These are phyloP conservation scores for Kregervanrija fluxuum DNA, from an alignment of 805 yeast species.

Conservation along the genomic window DNA sequence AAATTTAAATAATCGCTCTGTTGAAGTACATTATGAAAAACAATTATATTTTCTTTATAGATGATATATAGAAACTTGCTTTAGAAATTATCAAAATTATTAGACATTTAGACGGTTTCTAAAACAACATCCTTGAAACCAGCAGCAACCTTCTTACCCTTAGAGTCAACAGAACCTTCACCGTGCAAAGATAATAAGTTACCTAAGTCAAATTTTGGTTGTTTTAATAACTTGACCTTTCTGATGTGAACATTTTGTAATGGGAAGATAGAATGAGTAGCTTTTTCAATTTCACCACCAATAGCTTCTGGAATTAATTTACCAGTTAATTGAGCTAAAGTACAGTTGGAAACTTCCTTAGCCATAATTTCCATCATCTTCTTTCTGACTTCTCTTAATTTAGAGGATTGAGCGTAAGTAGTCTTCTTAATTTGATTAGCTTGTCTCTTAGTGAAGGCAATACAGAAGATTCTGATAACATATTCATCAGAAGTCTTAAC, in stretches of 20 bases:
- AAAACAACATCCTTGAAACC: constrained; percentile 99
- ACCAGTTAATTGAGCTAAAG: constrained; percentile 93
- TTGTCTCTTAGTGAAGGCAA: constrained; percentile 98
- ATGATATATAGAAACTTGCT: constrained; percentile 2
- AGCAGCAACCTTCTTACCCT: constrained; percentile 91
- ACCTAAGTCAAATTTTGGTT: constrained; percentile 98
- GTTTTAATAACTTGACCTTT: constrained; percentile 97
- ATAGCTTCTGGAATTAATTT: constrained; percentile 98
- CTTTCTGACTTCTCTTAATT: constrained; percentile 95
- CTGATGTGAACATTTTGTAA: constrained; percentile 98
- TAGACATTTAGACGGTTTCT: constrained; percentile 74
- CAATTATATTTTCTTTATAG: constrained; percentile 3
- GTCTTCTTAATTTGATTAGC: constrained; percentile 97
- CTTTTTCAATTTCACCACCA: constrained; percentile 97
- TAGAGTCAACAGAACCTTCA: constrained; percentile 88
- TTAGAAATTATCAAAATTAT: constrained; percentile 5
- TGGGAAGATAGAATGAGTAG: constrained; percentile 92
- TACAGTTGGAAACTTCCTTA: constrained; percentile 91
- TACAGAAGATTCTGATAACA: constrained; percentile 92
- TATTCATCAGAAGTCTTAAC: constrained; percentile 97
- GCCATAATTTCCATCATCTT: constrained; percentile 94
- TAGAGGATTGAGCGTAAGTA: constrained; percentile 95
- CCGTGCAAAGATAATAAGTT: constrained; percentile 95
- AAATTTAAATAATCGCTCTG: neutral
- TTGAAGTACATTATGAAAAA: neutral